Conservation (phyloP, 2,329 filamentous ascomycete genomes). For the Cladophialophora psammophila region DNA sequence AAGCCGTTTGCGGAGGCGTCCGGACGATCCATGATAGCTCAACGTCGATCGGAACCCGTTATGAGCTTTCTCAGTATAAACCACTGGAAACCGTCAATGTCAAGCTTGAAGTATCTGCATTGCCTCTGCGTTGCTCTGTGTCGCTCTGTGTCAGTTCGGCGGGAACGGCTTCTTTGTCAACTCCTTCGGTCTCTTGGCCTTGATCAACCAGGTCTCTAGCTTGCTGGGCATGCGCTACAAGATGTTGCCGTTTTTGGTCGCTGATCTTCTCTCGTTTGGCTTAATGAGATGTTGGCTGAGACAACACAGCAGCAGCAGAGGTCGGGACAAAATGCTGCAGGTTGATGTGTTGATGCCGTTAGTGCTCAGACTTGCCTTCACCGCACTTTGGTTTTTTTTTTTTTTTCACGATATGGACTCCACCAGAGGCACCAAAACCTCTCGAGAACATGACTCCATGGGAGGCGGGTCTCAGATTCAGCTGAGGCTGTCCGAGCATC, state of each 20-base stretch:
- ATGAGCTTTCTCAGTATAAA: too few species aligned
- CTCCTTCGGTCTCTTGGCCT: neutral
- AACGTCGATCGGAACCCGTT: too few species aligned
- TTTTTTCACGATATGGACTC: neutral
- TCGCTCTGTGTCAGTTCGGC: neutral
- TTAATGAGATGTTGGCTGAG: neutral
- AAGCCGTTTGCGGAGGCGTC: too few species aligned
- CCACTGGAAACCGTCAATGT: too few species aligned
- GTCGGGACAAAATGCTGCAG: neutral
- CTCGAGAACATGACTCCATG: neutral
- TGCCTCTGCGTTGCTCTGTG: too few species aligned
- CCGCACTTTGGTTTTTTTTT: conserved; percentile 2
- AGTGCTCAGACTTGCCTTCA: neutral
- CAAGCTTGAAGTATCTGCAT: neutral
- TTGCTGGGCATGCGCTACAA: neutral
- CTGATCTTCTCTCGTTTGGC: neutral
- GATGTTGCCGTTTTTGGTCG: neutral
- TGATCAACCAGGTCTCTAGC: neutral
- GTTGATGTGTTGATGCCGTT: neutral
- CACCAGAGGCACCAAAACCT: neutral
- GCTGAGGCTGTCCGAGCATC: neutral
- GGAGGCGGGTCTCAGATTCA: neutral
- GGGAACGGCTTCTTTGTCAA: neutral
- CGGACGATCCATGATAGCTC: too few species aligned
- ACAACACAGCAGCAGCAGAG: neutral